A percentile compares a stretch with the other conserved stretches of the same genome.
phyloP scores from a whole-genome alignment of 305 asterid species.

The Solanum hybrid region DNA sequence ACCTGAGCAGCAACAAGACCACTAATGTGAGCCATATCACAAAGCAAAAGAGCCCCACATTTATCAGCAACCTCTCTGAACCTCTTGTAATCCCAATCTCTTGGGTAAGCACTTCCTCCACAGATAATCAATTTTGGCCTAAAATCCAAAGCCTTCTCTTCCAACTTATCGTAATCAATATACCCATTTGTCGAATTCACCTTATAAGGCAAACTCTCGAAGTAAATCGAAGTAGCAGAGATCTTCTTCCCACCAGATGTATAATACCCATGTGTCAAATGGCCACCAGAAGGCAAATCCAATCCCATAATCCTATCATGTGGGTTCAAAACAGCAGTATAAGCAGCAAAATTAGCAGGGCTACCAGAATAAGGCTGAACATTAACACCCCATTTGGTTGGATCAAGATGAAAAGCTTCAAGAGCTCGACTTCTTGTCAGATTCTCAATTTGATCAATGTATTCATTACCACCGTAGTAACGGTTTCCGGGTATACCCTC shows the following conservation, averaged over 20 bases:
- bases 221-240: slow-evolving; percentile 79
- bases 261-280: slow-evolving; percentile 83
- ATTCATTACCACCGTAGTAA: slow-evolving; percentile 91
- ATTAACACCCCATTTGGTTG: slow-evolving; percentile 92
- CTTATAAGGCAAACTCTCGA: slow-evolving; percentile 92
- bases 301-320: slow-evolving; percentile 92
- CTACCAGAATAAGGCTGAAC: slow-evolving; percentile 92
- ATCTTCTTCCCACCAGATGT: slow-evolving; percentile 88
- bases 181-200: slow-evolving; percentile 64
- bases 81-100: slow-evolving; percentile 90
- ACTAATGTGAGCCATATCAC: slow-evolving; percentile 97
- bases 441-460: slow-evolving; percentile 82
- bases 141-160: slow-evolving; percentile 92
- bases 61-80: slow-evolving; percentile 66
- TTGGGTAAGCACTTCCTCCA: slow-evolving; percentile 93
- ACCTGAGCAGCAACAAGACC: slow-evolving; percentile 99
- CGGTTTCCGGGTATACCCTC: slow-evolving; percentile 95
- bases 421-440: slow-evolving; percentile 82
- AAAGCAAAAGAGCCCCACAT: slow-evolving; percentile 78
- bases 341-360: slow-evolving; percentile 91
- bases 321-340: slow-evolving; percentile 86
- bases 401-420: slow-evolving; percentile 74
- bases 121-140: slow-evolving; percentile 89
- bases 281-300: slow-evolving; percentile 93
- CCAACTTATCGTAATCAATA: slow-evolving; percentile 74